Percentiles rank a stretch among this genome's conserved stretches.
These are phyloP conservation scores for Kodamaea anthophila DNA, from an alignment of 1,139 yeast genomes.

Conservation along the genomic window DNA sequence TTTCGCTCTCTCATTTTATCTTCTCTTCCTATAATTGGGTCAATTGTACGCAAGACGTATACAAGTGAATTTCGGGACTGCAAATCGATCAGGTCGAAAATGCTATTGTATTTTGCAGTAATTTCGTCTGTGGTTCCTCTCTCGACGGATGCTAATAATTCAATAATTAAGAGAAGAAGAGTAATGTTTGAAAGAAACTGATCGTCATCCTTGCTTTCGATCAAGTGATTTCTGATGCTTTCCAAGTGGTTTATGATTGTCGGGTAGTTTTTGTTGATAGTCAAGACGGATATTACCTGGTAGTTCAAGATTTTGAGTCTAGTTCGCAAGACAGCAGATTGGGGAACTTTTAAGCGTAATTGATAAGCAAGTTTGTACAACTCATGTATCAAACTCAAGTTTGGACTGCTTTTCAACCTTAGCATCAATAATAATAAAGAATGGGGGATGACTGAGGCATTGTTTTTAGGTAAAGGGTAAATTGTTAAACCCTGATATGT, in stretches of 20 bases:
- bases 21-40: conserved; percentile 12
- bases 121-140: conserved; percentile 1
- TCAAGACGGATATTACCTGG: conserved; percentile 27
- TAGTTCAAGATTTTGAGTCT: conserved; percentile 28
- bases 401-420: conserved; percentile 35
- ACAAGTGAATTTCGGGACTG: conserved; percentile 12
- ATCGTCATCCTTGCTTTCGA: conserved; percentile 4
- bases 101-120: not conserved
- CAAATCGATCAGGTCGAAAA: conserved; percentile 6
- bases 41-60: conserved; percentile 16
- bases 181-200: conserved; percentile 17
- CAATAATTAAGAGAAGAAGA: conserved; percentile 16
- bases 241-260: conserved; percentile 24
- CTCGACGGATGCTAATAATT: conserved; percentile 10
- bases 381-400: conserved; percentile 31
- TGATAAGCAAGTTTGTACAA: conserved; percentile 38
- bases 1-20: conserved; percentile 2
- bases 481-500: conserved; percentile 12
- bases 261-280: conserved; percentile 26
- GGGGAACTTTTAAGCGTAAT: conserved; percentile 20
- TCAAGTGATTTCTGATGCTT: conserved; percentile 18
- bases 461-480: conserved; percentile 35
- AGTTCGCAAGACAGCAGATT: too few species aligned
- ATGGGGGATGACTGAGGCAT: conserved; percentile 19
- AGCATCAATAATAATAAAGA: conserved; percentile 25